phyloP scores from a whole-genome alignment of 169 alveolate species.

The Sarcocystis neurona region DNA sequence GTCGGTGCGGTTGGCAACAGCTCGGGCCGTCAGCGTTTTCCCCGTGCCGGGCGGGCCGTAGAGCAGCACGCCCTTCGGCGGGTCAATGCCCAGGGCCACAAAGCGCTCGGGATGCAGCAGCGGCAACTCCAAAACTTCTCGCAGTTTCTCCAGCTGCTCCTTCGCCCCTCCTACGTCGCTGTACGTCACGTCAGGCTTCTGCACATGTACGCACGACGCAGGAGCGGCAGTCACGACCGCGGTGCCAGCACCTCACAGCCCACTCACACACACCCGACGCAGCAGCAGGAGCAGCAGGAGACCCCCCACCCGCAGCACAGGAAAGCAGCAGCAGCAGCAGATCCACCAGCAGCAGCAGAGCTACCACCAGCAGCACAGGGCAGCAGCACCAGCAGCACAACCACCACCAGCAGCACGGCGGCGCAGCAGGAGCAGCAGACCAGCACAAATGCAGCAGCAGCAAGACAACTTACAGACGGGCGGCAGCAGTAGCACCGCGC shows the following conservation, averaged over 20 bases:
- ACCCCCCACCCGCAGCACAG: neutral
- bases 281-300: neutral
- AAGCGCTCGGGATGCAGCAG: slow-evolving; percentile 96
- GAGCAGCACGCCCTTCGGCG: slow-evolving; percentile 98
- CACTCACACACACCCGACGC: too few relatives aligned
- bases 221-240: neutral
- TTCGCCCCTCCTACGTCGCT: slow-evolving; percentile 99
- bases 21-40: slow-evolving; percentile 97
- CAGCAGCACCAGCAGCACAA: neutral
- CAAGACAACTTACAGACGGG: too few relatives aligned
- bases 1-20: slow-evolving; percentile 99
- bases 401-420: too few relatives aligned
- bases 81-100: slow-evolving; percentile 98
- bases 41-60: slow-evolving; percentile 99
- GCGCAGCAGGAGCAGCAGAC: too few relatives aligned
- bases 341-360: neutral
- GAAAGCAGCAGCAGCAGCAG: neutral
- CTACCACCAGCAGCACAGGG: neutral
- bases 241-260: too few relatives aligned
- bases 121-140: slow-evolving; percentile 98
- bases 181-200: slow-evolving; percentile 99
- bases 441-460: too few relatives aligned
- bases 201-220: neutral
- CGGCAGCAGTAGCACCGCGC: too few relatives aligned
- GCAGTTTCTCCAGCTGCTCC: slow-evolving; percentile 95